Evolutionary conservation across 768 basidiomycete species (phyloP).

Genomic region (Clavaria fumosa): DNA sequence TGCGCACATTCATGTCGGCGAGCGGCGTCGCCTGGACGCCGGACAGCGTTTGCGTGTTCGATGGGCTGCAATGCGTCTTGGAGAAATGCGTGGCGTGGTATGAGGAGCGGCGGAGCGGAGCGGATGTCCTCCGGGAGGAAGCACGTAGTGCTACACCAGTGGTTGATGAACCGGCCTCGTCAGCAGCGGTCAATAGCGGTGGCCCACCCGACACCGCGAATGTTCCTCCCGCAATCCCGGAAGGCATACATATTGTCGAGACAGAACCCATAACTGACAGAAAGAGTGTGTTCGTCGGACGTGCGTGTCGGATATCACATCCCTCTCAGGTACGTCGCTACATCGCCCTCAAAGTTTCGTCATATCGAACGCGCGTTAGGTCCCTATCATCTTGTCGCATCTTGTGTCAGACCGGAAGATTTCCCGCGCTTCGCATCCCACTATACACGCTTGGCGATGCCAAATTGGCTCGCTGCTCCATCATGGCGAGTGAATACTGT

Average conservation of each 20-base stretch:
- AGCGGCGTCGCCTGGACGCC: constrained; percentile 64
- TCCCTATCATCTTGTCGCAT: constrained; percentile 48
- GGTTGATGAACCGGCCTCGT: constrained; percentile 10
- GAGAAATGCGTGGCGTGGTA: constrained; percentile 62
- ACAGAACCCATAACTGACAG: constrained; percentile 76
- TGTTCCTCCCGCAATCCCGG: constrained; percentile 26
- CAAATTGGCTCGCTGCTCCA: constrained; percentile 49
- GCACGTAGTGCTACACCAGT: constrained; percentile 35
- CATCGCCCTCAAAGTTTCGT: constrained; percentile 9
- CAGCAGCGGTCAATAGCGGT: constrained; percentile 1
- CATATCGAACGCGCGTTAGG: constrained; percentile 24
- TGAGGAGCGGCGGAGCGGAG: constrained; percentile 40
- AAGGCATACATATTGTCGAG: constrained; percentile 48
- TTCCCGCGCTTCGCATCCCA: constrained; percentile 60
- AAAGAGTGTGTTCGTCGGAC: constrained; percentile 74
- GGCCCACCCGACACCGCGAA: constrained; percentile 4
- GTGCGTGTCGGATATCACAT: constrained; percentile 66
- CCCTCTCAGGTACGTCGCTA: constrained; percentile 44
- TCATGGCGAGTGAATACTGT: constrained; percentile 41
- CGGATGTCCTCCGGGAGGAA: constrained; percentile 39
- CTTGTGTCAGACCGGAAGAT: constrained; percentile 60
- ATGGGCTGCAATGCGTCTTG: constrained; percentile 64
- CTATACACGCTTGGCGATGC: constrained; percentile 76
- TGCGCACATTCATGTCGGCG: constrained; percentile 68
- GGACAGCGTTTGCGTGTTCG: constrained; percentile 71